These are phyloP conservation scores for Rubus parviflorus DNA, from an alignment of 306 rosid genomes.

Conservation along the genomic window DNA sequence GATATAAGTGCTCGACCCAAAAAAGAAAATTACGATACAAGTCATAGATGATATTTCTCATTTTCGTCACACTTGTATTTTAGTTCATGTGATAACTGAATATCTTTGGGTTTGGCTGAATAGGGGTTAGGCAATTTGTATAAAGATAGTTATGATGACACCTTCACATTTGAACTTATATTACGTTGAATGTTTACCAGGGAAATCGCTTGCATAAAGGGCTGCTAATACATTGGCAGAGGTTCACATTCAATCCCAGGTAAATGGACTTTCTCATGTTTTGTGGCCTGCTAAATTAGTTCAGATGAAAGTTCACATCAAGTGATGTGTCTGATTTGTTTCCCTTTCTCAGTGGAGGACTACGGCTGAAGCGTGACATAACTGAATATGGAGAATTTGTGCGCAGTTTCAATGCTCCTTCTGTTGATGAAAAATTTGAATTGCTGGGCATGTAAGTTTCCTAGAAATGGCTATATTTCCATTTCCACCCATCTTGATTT, in stretches of 20 bases:
- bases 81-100: not conserved
- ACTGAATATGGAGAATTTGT: slow-evolving; percentile 98
- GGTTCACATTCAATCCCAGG: slow-evolving; percentile 96
- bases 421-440: slow-evolving; percentile 92
- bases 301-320: slow-evolving; percentile 14
- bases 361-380: slow-evolving; percentile 98
- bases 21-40: no score
- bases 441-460: slow-evolving; percentile 91
- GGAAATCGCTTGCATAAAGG: slow-evolving; percentile 95
- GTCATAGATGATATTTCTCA: not conserved
- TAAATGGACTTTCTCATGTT: slow-evolving; percentile 42
- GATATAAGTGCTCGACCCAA: not conserved
- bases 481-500: slow-evolving; percentile 1
- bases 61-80: not conserved
- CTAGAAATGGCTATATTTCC: slow-evolving; percentile 13
- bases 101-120: slow-evolving; percentile 1
- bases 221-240: slow-evolving; percentile 88
- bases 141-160: not conserved
- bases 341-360: slow-evolving; percentile 67
- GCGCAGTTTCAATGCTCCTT: slow-evolving; percentile 86
- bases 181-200: slow-evolving; percentile 41
- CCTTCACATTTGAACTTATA: slow-evolving; percentile 24
- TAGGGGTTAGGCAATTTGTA: slow-evolving; percentile 1
- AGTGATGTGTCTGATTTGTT: not conserved
- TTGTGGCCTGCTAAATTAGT: not conserved